A percentile compares a stretch with the other conserved stretches of the same genome.
Evolutionary conservation across 768 basidiomycete species (phyloP).

Genomic region (Hericium erinaceus): DNA sequence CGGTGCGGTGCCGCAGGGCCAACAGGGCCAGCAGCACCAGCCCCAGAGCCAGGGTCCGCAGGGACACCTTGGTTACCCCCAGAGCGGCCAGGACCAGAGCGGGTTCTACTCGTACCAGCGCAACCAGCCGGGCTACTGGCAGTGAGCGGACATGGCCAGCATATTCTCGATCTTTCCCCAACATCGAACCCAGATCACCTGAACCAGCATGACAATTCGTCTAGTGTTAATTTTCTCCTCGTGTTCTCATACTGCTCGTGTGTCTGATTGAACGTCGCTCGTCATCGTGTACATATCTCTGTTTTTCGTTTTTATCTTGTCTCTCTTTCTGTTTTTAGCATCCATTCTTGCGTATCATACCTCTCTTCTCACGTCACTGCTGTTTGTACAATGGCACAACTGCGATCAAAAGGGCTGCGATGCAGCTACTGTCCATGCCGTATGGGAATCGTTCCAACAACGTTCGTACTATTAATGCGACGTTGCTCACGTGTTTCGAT

Average conservation of each 20-base stretch:
- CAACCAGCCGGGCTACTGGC: slow-evolving; percentile 44
- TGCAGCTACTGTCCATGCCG: no score
- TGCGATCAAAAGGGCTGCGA: no score
- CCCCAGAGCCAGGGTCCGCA: slow-evolving; percentile 35
- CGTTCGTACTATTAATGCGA: no score
- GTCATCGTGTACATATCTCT: not conserved
- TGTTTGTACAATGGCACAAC: not conserved
- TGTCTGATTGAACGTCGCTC: not conserved
- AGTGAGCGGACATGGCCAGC: slow-evolving; percentile 18
- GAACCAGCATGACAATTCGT: not conserved
- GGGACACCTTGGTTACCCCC: slow-evolving; percentile 53
- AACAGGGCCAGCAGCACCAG: slow-evolving; percentile 34
- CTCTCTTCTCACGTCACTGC: slow-evolving; percentile 11
- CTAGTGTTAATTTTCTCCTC: slow-evolving; percentile 1
- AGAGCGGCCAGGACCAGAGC: slow-evolving; percentile 46
- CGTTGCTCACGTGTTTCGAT: no score
- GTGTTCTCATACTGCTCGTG: slow-evolving; percentile 5
- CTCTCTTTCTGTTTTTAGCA: slow-evolving; percentile 12
- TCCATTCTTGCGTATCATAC: slow-evolving; percentile 14
- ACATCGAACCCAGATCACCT: not conserved
- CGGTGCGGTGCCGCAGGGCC: slow-evolving; percentile 33
- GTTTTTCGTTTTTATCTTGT: slow-evolving; percentile 5
- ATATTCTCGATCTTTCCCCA: not conserved
- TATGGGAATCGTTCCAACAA: no score
- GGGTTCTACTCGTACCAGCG: slow-evolving; percentile 60